Evolutionary conservation across 192 early-diverging fungal species (phyloP), one percentile per base, ranked within the genome.

Genomic region (Entophlyctis luteolus): DNA sequence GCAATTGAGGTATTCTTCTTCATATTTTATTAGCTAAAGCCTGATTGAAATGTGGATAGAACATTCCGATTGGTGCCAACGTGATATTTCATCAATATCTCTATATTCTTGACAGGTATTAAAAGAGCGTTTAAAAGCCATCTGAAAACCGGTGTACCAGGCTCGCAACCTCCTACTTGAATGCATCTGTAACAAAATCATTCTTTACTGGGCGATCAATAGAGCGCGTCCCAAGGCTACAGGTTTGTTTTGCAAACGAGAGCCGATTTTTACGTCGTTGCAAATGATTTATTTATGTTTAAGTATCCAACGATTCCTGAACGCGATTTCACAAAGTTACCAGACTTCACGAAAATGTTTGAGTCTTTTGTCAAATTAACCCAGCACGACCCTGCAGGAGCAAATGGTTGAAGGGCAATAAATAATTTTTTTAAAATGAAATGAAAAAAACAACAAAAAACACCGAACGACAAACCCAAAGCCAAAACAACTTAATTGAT

Each of bases 61-160:
- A 86, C 68, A 75, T 80, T 38, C 90, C 95, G 0, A 75, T 95
- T 36, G 87, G 88, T 0, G 75, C 89, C 10, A 73, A 82, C 0
- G 82, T 87, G 12, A 88, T 98, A 23, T 94, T 98, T 65, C 95
- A 95, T 73, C 93, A 98, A 74, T 98, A 95, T 65, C 79, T 86
- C 53, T 87, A 93, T 48, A 78, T 98, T 16, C 62, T 68, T 35
- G 63, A 63, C 4, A 58, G 75, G 75, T 74, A 48, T n/a, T 32
- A 20, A 20, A 34, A 22, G 27, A 58, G 28, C 50, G 12, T 28
- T 3, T 31, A 31, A 56, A n/a, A n/a, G n/a, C n/a, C n/a, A n/a
- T n/a, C n/a, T n/a, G n/a, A n/a, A n/a, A n/a, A n/a, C n/a, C n/a
- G n/a, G 5, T 91, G 84, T 85, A 78, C 80, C 33, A 80, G 90